A percentile compares a stretch with the other conserved stretches of the same genome.
phyloP scores from a whole-genome alignment of 192 early-diverging fungal genomes.

The Mortierella antarctica region DNA sequence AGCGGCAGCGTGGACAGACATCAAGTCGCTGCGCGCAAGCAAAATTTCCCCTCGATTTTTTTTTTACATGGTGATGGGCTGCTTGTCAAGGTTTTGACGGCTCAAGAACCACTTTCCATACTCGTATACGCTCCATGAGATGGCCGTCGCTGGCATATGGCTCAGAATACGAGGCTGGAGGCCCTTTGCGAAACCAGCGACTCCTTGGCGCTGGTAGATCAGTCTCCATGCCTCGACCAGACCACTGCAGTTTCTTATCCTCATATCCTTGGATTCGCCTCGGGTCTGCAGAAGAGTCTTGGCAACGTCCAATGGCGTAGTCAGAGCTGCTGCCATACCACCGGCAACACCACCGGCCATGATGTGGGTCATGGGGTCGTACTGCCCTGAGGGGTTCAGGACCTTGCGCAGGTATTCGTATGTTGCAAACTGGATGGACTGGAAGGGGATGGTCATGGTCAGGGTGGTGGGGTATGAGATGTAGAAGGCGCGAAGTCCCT shows the following conservation, averaged over 20 bases:
- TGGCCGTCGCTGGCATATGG: conserved; percentile 93
- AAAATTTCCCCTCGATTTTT: background rate
- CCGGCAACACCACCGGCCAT: conserved; percentile 91
- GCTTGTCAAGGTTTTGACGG: conserved; percentile 37
- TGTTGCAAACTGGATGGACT: conserved; percentile 91
- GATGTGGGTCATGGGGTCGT: conserved; percentile 91
- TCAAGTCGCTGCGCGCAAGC: background rate
- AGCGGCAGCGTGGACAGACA: background rate
- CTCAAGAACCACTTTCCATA: conserved; percentile 82
- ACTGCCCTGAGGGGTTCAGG: conserved; percentile 82
- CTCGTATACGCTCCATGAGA: conserved; percentile 95
- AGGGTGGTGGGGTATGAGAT: conserved; percentile 95
- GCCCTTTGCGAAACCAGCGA: conserved; percentile 84
- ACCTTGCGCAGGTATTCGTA: conserved; percentile 91
- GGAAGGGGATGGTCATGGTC: conserved; percentile 95
- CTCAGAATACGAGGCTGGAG: conserved; percentile 85
- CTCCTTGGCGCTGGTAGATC: conserved; percentile 83
- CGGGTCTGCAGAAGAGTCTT: conserved; percentile 96
- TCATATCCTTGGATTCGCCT: conserved; percentile 78
- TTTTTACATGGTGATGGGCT: conserved; percentile 38
- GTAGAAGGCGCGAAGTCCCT: conserved; percentile 91
- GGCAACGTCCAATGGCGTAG: conserved; percentile 94
- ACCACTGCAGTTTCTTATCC: conserved; percentile 77
- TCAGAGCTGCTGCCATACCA: conserved; percentile 84
- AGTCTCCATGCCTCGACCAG: conserved; percentile 75